Evolutionary conservation across 2,329 filamentous ascomycete species (phyloP), one percentile per base, ranked within the genome.

Genomic region (Rhynchosporium secalis): DNA sequence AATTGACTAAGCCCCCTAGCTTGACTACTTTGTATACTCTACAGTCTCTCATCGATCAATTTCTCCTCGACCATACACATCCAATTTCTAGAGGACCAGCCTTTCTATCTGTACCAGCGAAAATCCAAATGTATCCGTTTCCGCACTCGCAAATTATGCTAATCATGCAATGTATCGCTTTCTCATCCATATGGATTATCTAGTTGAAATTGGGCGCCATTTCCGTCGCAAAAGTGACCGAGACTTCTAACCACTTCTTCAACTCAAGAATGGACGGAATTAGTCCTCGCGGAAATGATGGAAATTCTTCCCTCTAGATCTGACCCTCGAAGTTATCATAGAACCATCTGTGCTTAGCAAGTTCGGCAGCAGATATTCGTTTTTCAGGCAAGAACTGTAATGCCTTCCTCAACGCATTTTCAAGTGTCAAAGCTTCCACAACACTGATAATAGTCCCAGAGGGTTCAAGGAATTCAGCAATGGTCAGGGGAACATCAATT

Each of bases 291-390:
- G 28, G 45, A 40, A 36, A 3, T 28, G 8, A 31, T 2, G 43
- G 1, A n/a, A 2, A 28, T 15, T 4, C 1, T 26, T 4, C 5
- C 3, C 2, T 8, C 36, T 41, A 58, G 26, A 29, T 29, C 15
- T 15, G 43, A 7, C 56, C 56, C 8, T 49, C 31, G 33, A 48
- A 61, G 20, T 61, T 54, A 2, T 29, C 49, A 26, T 40, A 63
- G 26, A 68, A 63, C 66, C 66, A 68, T 3, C 40, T 26, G 29
- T 68, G 61, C 43, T 61, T 61, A 8, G 60, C 43, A 45, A 67
- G 46, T 38, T 63, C 40, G 7, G 43, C 36, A 26, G 66, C 43
- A 48, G 51, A 41, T 3, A 26, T 29, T 13, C 66, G 59, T 15
- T 68, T 15, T 9, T 65, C 65, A 7, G 66, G 66, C n/a, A 64